phyloP scores from a whole-genome alignment of 2,329 filamentous ascomycete species.

The Sporothrix luriei region DNA sequence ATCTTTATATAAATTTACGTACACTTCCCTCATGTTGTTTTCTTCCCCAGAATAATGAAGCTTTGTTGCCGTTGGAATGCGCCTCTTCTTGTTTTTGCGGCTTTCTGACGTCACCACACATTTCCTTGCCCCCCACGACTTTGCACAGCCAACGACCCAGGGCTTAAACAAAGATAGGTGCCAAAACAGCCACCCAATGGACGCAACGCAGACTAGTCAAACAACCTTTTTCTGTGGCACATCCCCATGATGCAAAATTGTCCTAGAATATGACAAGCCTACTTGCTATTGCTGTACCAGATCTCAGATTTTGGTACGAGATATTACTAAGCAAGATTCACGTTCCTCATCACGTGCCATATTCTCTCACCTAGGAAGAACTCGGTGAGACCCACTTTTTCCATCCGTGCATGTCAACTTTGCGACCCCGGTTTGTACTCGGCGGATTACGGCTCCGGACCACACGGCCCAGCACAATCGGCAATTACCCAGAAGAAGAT shows the following conservation, averaged over 20 bases:
- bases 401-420: slow-evolving; percentile 2
- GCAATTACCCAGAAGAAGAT: not conserved
- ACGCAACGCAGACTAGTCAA: not conserved
- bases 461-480: not conserved
- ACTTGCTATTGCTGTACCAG: no score
- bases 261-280: not conserved
- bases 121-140: not conserved
- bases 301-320: not conserved
- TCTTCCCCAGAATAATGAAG: not conserved
- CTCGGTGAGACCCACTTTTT: not conserved
- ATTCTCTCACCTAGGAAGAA: no score
- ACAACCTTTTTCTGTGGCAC: no score
- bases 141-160: slow-evolving; percentile 4
- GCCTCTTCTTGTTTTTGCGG: not conserved
- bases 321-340: not conserved
- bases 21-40: not conserved
- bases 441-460: not conserved
- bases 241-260: not conserved
- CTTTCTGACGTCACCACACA: slow-evolving; percentile 18
- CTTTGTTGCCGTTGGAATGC: not conserved
- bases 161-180: not conserved
- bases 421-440: not conserved
- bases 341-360: not conserved
- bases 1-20: not conserved
- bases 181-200: not conserved